Evolutionary conservation across 148 eudicot species (phyloP).

Genomic region (Oxyria digyna): DNA sequence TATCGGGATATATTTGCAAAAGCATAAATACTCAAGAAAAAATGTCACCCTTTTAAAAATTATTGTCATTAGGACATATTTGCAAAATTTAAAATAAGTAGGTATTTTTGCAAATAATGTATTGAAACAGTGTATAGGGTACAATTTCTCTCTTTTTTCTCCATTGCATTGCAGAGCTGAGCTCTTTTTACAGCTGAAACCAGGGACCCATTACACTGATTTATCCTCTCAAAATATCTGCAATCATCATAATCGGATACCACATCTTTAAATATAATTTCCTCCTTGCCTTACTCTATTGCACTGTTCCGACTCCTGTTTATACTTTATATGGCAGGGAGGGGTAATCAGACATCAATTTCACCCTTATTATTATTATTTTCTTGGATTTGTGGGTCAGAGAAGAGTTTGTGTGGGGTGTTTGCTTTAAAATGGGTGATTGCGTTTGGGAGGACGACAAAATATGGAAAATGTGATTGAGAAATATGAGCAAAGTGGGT

Average conservation of each 20-base stretch:
- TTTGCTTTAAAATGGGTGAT: conserved; percentile 7
- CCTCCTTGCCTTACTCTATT: not conserved
- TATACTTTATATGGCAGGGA: conserved; percentile 21
- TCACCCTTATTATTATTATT: conserved; percentile 10
- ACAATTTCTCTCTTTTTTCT: too few species aligned
- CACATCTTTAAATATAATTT: not conserved
- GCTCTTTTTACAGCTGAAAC: conserved; percentile 8
- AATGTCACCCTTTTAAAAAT: too few species aligned
- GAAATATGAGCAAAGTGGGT: conserved; percentile 30
- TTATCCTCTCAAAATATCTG: conserved; percentile 20
- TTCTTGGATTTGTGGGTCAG: not conserved
- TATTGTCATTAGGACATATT: too few species aligned
- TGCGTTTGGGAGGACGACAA: conserved; percentile 2
- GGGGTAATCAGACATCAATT: conserved; percentile 10
- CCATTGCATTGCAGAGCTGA: conserved; percentile 52
- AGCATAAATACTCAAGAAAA: too few species aligned
- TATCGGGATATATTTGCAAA: too few species aligned
- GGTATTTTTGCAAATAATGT: too few species aligned
- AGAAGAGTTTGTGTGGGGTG: not conserved
- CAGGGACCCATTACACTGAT: conserved; percentile 28
- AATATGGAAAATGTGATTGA: conserved; percentile 18
- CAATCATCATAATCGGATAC: too few species aligned
- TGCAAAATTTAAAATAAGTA: too few species aligned
- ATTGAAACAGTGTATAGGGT: too few species aligned
- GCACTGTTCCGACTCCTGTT: conserved; percentile 32